Conservation (phyloP, 1,139 yeast genomes). For the Blastobotrys indianensis region DNA sequence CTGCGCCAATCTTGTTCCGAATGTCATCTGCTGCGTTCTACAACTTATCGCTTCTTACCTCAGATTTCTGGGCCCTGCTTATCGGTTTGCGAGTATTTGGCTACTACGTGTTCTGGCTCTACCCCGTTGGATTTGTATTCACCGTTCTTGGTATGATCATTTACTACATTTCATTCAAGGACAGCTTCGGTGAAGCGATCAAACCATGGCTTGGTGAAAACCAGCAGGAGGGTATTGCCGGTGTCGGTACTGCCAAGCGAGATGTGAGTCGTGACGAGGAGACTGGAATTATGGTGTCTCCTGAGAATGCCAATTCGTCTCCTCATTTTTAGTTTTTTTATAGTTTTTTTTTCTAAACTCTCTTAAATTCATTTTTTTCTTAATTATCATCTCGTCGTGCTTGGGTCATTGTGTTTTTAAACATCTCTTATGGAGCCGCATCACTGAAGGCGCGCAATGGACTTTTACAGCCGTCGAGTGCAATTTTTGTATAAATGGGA, state of each 20-base stretch:
- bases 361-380: too few species aligned
- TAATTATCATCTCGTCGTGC: too few species aligned
- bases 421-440: too few species aligned
- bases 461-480: too few species aligned
- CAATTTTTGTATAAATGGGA: too few species aligned
- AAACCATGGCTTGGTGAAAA: constrained; percentile 43
- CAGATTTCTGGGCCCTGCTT: constrained; percentile 42
- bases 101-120: constrained; percentile 41
- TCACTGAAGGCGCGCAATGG: too few species aligned
- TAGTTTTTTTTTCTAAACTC: too few species aligned
- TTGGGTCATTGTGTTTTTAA: too few species aligned
- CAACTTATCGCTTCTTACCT: constrained; percentile 39
- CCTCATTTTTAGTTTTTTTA: too few species aligned
- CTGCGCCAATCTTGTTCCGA: constrained; percentile 40
- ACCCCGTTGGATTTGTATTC: constrained; percentile 42
- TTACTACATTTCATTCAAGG: constrained; percentile 36
- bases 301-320: too few species aligned
- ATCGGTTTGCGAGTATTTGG: constrained; percentile 41
- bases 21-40: constrained; percentile 44
- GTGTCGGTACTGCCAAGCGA: constrained; percentile 38
- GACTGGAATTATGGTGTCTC: too few species aligned
- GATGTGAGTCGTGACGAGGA: too few species aligned
- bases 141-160: constrained; percentile 38
- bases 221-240: constrained; percentile 37
- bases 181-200: constrained; percentile 35